Evolutionary conservation across 2,329 filamentous ascomycete genomes (phyloP).

Genomic region (Rosellinia necatrix): DNA sequence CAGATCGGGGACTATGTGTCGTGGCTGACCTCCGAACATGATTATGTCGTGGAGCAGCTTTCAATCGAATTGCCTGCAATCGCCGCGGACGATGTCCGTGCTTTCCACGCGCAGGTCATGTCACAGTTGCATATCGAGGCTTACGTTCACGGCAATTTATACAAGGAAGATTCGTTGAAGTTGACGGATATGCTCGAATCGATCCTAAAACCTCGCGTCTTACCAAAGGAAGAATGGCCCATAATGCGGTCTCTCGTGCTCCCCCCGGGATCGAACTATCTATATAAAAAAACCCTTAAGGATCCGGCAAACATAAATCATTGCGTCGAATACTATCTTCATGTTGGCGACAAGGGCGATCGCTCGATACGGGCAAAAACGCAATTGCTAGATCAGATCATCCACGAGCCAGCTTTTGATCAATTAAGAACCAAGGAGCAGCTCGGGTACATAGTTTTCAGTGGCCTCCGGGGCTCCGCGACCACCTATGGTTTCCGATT

Average conservation of each 20-base stretch:
- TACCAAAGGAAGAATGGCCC: slow-evolving; percentile 80
- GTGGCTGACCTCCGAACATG: slow-evolving; percentile 77
- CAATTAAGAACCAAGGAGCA: slow-evolving; percentile 96
- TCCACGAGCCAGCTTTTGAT: slow-evolving; percentile 92
- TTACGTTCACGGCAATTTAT: slow-evolving; percentile 87
- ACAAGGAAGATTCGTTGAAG: slow-evolving; percentile 89
- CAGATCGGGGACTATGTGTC: slow-evolving; percentile 83
- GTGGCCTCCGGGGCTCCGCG: slow-evolving; percentile 70
- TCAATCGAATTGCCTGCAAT: slow-evolving; percentile 76
- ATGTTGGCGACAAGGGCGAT: slow-evolving; percentile 71
- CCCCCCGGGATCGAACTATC: slow-evolving; percentile 78
- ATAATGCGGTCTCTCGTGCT: slow-evolving; percentile 77
- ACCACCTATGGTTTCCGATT: slow-evolving; percentile 86
- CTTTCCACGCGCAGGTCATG: slow-evolving; percentile 80
- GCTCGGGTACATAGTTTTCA: slow-evolving; percentile 95
- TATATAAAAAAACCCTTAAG: slow-evolving; percentile 79
- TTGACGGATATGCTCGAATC: slow-evolving; percentile 82
- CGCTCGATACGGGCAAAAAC: slow-evolving; percentile 74
- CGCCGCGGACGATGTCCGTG: slow-evolving; percentile 72
- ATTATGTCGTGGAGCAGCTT: slow-evolving; percentile 80
- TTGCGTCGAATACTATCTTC: slow-evolving; percentile 79
- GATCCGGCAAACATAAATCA: slow-evolving; percentile 91
- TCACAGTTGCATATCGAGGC: slow-evolving; percentile 86
- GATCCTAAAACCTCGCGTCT: slow-evolving; percentile 71
- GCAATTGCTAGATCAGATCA: slow-evolving; percentile 84